Base-by-base conservation (phyloP, 768 basidiomycete species). In the Tubosaeta sp. region DNA sequence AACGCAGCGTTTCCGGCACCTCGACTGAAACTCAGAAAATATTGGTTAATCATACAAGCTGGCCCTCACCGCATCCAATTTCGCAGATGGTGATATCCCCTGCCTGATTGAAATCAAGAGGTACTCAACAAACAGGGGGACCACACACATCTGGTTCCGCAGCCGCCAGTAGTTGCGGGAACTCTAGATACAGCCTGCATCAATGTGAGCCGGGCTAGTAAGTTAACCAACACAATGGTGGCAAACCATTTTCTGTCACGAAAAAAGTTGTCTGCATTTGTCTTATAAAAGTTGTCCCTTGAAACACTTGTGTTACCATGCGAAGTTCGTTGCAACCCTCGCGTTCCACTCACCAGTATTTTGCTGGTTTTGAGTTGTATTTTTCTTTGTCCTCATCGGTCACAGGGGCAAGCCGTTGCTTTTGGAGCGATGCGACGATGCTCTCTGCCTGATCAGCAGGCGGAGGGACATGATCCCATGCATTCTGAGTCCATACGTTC, bases 1-100 rank as follows among this genome's bases (percentile, higher is more conserved):
- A 94, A 97, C 1, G 93, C 81, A 6, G 93, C 86, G 65, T 95
- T 97, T n/a, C 97, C 97, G 17, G 92, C 91, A 38, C 95, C 94
- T 91, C 56, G 53, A 50, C 52, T 57, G 12, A 6, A 27, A 37
- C 9, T 60, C 47, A 44, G 17, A 6, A 42, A 43, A 43, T 0
- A 27, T 34, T 37, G 46, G 27, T 29, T 8, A 27, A 43, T 17
- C 4, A 12, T 19, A 43, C 8, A 32, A 11, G 17, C n/a, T 22
- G 37, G 32, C 17, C 26, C 80, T 57, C 55, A 88, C 88, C 94
- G 65, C 95, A 97, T 22, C 97, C 97, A 26, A 97, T 80, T 69
- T 99, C 97, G 42, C 85, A 84, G 19, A 98, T 81, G 2, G 77
- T 78, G 46, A 80, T 74, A 1, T 81, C 79, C 13, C 95, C 95